These are phyloP conservation scores for Vitis labrusca DNA, from an alignment of 164 flowering plant genomes.

Conservation along the genomic window DNA sequence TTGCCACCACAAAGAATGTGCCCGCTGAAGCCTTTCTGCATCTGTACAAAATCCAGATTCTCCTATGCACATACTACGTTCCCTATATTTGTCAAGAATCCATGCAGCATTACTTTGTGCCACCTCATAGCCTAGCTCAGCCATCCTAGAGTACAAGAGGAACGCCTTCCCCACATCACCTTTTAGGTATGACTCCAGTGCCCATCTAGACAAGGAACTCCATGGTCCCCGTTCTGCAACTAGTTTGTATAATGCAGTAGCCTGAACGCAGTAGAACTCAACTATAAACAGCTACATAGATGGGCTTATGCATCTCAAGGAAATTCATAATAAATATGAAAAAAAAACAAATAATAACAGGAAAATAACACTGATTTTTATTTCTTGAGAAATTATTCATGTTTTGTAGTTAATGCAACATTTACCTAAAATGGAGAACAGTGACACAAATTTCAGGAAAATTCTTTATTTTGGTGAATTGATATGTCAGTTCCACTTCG, in stretches of 20 bases:
- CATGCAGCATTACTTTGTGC: conserved; percentile 99
- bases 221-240: conserved; percentile 99
- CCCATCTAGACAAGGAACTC: conserved; percentile 97
- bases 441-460: too few relatives aligned
- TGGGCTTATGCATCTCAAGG: too few relatives aligned
- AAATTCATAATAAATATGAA: not conserved
- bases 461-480: too few relatives aligned
- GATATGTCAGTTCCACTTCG: too few relatives aligned
- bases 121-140: conserved; percentile 94
- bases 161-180: conserved; percentile 93
- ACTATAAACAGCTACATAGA: not conserved
- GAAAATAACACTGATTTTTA: too few relatives aligned
- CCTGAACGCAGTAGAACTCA: conserved; percentile 45
- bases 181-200: conserved; percentile 86
- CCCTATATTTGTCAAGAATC: conserved; percentile 96
- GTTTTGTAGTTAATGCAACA: too few relatives aligned
- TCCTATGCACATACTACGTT: conserved; percentile 91
- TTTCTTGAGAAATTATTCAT: too few relatives aligned
- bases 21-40: conserved; percentile 81
- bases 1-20: conserved; percentile 98
- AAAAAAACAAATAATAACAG: not conserved
- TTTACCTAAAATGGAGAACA: too few relatives aligned
- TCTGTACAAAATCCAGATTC: conserved; percentile 88
- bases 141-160: conserved; percentile 93
- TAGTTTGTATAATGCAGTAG: conserved; percentile 78